Base-by-base conservation (phyloP, 129 eudicot species). In the Artemisia tridentata region DNA sequence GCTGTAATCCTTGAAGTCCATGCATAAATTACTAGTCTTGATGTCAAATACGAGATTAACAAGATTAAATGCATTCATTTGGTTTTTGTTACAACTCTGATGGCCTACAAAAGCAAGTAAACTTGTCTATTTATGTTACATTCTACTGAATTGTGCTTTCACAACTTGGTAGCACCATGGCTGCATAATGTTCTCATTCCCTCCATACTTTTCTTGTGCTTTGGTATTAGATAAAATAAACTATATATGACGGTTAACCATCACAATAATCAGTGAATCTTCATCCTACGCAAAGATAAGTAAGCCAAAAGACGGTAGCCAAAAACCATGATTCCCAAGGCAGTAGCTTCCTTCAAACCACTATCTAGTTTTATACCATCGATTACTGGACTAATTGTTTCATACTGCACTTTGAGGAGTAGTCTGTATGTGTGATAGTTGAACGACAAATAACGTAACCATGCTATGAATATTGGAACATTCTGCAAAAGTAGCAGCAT, bases 371-470 rank as follows among this genome's bases (percentile, higher is more conserved):
- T 68, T 18, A 92, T 75, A 52, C 90, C 91, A 65, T 79, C 80
- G n/a, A 85, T 54, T 23, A 77, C 18, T 43, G 76, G 69, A 60
- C 68, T 88, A 18, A 82, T 77, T 64, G 84, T 76, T 69, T 84
- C 88, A 48, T 88, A 92, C 72, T 92, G 98, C 72, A 89, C 90
- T 76, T 92, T 92, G 45, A 92, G 78, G 29, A 92, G 91, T 29
- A 92, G 98, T 65, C 82, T 92, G 80, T 89, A 92, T 14, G 96
- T 92, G 85, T 92, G 95, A 65, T 88, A 92, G 86, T 92, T 92
- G 78, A 88, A 92, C 52, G 98, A 89, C 74, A 92, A 74, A 69
- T 92, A 89, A 7, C 98, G 86, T 11, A 92, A 85, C 98, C 98
- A 92, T 15, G 91, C 75, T 81, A 92, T 86, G 84, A 92, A 92